These are phyloP conservation scores for Camelina hispida DNA, from an alignment of 345 rosid species.

Conservation along the genomic window DNA sequence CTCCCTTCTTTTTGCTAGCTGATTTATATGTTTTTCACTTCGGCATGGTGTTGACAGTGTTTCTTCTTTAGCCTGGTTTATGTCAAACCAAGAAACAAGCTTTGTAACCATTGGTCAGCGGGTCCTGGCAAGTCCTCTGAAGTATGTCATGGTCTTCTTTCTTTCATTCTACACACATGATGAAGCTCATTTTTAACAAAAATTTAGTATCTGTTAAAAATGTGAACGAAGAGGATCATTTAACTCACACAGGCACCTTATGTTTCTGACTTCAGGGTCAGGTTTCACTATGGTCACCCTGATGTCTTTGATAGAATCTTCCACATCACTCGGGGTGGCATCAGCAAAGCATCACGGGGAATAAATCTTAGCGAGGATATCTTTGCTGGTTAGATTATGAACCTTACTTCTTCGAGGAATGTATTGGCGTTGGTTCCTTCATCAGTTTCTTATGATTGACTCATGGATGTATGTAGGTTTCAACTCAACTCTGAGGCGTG, in stretches of 20 bases:
- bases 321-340: slow-evolving; percentile 96
- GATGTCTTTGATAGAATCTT: slow-evolving; percentile 95
- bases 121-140: slow-evolving; percentile 95
- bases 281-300: slow-evolving; percentile 98
- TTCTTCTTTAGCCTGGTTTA: slow-evolving; percentile 98
- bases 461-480: slow-evolving; percentile 59
- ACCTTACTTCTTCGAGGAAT: slow-evolving; percentile 9
- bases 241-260: slow-evolving; percentile 20
- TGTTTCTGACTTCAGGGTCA: slow-evolving; percentile 61
- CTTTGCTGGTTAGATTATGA: slow-evolving; percentile 74
- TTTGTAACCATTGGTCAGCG: slow-evolving; percentile 97
- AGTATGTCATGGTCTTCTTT: slow-evolving; percentile 54
- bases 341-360: slow-evolving; percentile 95
- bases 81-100: slow-evolving; percentile 98
- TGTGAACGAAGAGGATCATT: background rate
- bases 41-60: slow-evolving; percentile 61
- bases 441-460: slow-evolving; percentile 23
- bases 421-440: background rate
- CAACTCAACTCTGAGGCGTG: slow-evolving; percentile 90
- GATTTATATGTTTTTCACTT: slow-evolving; percentile 33
- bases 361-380: slow-evolving; percentile 98
- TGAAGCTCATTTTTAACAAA: slow-evolving; percentile 12
- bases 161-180: slow-evolving; percentile 22
- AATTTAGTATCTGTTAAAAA: background rate
- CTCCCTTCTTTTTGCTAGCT: slow-evolving; percentile 17